Conservation (phyloP, 2,329 filamentous ascomycete genomes). For the Phialophora verrucosa region DNA sequence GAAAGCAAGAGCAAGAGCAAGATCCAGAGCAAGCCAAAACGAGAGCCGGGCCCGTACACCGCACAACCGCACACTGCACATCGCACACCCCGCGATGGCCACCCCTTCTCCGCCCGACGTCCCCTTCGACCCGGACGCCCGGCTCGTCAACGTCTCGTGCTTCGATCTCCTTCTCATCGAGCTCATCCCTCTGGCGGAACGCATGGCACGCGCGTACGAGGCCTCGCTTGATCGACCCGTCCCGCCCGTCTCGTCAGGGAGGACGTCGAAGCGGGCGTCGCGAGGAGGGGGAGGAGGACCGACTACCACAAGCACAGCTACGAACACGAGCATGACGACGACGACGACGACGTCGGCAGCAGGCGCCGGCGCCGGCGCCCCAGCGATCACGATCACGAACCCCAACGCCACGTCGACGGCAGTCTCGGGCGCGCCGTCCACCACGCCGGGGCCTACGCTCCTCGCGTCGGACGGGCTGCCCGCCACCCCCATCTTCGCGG, state of each 20-base stretch:
- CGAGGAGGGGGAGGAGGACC: conserved; percentile 6
- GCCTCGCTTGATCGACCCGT: conserved; percentile 37
- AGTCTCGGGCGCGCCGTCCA: neutral
- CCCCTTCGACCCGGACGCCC: conserved; percentile 40
- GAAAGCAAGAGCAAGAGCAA: neutral
- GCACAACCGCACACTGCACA: neutral
- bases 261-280: conserved; percentile 18
- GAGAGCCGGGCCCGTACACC: neutral
- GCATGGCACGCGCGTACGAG: conserved; percentile 66
- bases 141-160: conserved; percentile 80
- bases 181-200: conserved; percentile 90
- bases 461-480: conserved; percentile 38
- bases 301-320: neutral
- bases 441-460: neutral
- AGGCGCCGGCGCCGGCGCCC: conserved; percentile 1
- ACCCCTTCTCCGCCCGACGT: conserved; percentile 6
- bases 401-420: conserved; percentile 2
- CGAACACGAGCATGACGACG: conserved; percentile 20
- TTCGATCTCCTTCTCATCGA: conserved; percentile 96
- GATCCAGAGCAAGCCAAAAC: neutral
- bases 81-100: conserved; percentile 15
- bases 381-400: conserved; percentile 11
- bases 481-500: conserved; percentile 74
- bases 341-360: neutral
- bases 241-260: conserved; percentile 15